Percentiles rank a stretch among this genome's conserved stretches.
Conservation (phyloP, 176 grass and related monocot genomes). For the Stipa capillata region DNA sequence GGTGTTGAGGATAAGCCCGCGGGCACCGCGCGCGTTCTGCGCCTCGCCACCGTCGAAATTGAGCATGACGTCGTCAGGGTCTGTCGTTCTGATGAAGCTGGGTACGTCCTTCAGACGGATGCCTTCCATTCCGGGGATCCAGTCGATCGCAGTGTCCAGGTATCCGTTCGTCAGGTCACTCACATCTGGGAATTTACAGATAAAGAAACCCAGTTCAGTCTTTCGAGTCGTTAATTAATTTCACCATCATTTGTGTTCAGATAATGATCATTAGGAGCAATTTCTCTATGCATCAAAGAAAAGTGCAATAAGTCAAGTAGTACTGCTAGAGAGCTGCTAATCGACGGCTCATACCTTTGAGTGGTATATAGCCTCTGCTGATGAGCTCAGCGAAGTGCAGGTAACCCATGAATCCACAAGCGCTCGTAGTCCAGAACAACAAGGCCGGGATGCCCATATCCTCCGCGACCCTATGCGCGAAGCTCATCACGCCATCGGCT, state of each 20-base stretch:
- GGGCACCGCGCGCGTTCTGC: constrained; percentile 35
- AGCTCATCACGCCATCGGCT: constrained; percentile 27
- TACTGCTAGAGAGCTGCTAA: too few relatives aligned
- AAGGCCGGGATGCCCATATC: constrained; percentile 11
- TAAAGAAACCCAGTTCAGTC: background rate
- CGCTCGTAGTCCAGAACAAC: constrained; percentile 16
- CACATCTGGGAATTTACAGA: constrained; percentile 24
- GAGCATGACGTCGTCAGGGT: constrained; percentile 50
- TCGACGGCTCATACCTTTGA: constrained; percentile 28
- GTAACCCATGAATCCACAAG: background rate
- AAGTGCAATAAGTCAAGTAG: background rate
- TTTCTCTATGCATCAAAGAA: background rate
- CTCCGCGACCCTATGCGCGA: background rate
- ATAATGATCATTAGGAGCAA: background rate
- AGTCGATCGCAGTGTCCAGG: constrained; percentile 51
- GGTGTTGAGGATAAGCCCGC: constrained; percentile 65
- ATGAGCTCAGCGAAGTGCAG: constrained; percentile 48
- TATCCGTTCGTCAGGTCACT: constrained; percentile 48
- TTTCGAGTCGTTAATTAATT: background rate
- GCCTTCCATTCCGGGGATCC: constrained; percentile 45
- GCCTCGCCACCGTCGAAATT: constrained; percentile 44
- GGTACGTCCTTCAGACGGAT: constrained; percentile 53
- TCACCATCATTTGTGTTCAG: background rate
- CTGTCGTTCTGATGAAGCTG: constrained; percentile 55
- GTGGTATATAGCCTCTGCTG: constrained; percentile 35